Percentiles rank a stretch among this genome's conserved stretches.
Conservation (phyloP, 257 asterid species). For the Verbascum thapsus region DNA sequence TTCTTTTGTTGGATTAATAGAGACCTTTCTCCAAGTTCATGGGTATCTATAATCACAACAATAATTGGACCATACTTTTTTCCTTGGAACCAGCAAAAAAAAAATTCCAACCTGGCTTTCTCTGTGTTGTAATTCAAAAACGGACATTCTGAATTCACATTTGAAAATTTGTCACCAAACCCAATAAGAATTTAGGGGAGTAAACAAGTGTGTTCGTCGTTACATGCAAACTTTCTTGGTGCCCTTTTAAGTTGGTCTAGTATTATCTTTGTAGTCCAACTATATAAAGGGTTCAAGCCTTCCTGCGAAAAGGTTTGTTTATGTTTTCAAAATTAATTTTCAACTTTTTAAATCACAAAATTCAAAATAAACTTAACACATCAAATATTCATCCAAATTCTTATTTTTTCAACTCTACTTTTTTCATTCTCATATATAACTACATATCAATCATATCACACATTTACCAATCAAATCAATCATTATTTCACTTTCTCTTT, state of each 20-base stretch:
- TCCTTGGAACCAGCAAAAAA: background rate
- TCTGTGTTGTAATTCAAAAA: background rate
- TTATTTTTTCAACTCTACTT: too few species aligned
- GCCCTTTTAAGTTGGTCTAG: background rate
- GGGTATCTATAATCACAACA: background rate
- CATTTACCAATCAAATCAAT: too few species aligned
- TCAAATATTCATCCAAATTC: too few species aligned
- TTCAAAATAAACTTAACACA: too few species aligned
- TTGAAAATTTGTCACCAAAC: constrained; percentile 1
- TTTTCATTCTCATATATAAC: too few species aligned
- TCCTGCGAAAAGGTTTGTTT: too few species aligned
- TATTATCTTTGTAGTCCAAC: background rate
- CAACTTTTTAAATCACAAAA: too few species aligned
- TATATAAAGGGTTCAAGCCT: background rate
- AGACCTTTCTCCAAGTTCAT: background rate
- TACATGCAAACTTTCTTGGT: background rate
- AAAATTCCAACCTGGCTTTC: background rate
- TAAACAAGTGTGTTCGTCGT: background rate
- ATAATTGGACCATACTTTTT: constrained; percentile 1
- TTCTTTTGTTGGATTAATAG: background rate
- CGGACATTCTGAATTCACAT: background rate
- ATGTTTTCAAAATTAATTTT: too few species aligned
- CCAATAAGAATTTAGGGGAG: background rate
- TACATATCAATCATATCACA: too few species aligned
- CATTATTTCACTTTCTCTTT: too few species aligned